These are phyloP conservation scores for Dysphania ambrosioides DNA, from an alignment of 148 eudicot species.

Conservation along the genomic window DNA sequence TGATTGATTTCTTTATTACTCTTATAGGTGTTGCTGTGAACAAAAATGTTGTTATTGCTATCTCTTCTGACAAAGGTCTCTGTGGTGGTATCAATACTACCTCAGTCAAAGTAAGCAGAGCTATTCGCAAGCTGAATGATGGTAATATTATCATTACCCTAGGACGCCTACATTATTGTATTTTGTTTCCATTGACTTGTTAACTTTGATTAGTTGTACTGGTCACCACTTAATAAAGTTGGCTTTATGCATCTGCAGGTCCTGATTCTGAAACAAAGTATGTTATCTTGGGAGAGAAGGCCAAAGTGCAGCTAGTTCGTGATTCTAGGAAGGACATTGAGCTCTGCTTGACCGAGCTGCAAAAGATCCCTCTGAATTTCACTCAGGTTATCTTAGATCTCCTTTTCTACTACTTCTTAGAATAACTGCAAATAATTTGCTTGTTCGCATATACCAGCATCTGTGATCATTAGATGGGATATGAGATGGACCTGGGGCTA, in stretches of 20 bases:
- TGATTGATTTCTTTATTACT: slow-evolving; percentile 22
- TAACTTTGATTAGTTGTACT: slow-evolving; percentile 7
- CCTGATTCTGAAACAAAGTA: slow-evolving; percentile 72
- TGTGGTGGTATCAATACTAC: slow-evolving; percentile 99
- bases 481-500: neutral
- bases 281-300: slow-evolving; percentile 92
- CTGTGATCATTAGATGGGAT: neutral
- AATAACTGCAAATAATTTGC: neutral
- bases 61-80: slow-evolving; percentile 96
- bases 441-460: neutral
- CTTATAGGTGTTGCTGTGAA: slow-evolving; percentile 78
- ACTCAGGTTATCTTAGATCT: slow-evolving; percentile 59
- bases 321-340: slow-evolving; percentile 79
- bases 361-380: slow-evolving; percentile 79
- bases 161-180: slow-evolving; percentile 4
- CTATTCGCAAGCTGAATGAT: slow-evolving; percentile 59
- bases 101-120: slow-evolving; percentile 88
- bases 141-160: slow-evolving; percentile 44
- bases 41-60: slow-evolving; percentile 76
- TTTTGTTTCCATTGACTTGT: neutral
- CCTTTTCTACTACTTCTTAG: neutral
- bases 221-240: slow-evolving; percentile 5
- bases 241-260: slow-evolving; percentile 35
- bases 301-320: slow-evolving; percentile 78
- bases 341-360: slow-evolving; percentile 65